These are phyloP conservation scores for Aspergillus ustus DNA, from an alignment of 2,329 filamentous ascomycete genomes.

Conservation along the genomic window DNA sequence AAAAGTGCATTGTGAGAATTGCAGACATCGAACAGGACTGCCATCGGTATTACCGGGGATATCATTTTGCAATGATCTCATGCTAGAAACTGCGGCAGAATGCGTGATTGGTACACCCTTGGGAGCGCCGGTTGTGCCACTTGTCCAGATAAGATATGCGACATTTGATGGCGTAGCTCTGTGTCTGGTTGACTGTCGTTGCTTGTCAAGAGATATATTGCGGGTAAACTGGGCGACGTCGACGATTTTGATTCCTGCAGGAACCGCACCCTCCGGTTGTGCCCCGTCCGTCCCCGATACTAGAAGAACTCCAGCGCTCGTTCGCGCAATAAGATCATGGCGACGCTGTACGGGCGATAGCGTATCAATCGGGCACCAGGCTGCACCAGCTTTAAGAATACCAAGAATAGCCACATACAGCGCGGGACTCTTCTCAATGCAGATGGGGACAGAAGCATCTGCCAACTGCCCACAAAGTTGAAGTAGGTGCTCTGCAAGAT, in stretches of 20 bases:
- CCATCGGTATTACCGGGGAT: constrained; percentile 35
- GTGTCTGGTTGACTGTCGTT: not conserved
- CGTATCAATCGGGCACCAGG: constrained; percentile 49
- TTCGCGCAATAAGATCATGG: constrained; percentile 45
- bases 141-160: constrained; percentile 48
- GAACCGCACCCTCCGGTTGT: constrained; percentile 32
- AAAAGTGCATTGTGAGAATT: constrained; percentile 46
- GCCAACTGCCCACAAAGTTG: constrained; percentile 30
- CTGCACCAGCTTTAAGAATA: constrained; percentile 49
- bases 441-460: constrained; percentile 40
- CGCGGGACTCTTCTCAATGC: constrained; percentile 45
- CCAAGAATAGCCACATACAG: constrained; percentile 48
- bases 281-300: constrained; percentile 28
- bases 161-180: constrained; percentile 24
- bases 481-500: constrained; percentile 36
- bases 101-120: constrained; percentile 47
- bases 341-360: constrained; percentile 44
- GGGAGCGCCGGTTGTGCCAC: constrained; percentile 42
- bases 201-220: not conserved
- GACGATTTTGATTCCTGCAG: constrained; percentile 33
- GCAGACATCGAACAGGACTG: constrained; percentile 39
- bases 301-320: constrained; percentile 36
- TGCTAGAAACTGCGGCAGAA: constrained; percentile 40
- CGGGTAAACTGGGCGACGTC: constrained; percentile 32
- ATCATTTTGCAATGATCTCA: constrained; percentile 38